These are phyloP conservation scores for Gaeumannomyces tritici DNA, from an alignment of 2,329 filamentous ascomycete species.

Conservation along the genomic window DNA sequence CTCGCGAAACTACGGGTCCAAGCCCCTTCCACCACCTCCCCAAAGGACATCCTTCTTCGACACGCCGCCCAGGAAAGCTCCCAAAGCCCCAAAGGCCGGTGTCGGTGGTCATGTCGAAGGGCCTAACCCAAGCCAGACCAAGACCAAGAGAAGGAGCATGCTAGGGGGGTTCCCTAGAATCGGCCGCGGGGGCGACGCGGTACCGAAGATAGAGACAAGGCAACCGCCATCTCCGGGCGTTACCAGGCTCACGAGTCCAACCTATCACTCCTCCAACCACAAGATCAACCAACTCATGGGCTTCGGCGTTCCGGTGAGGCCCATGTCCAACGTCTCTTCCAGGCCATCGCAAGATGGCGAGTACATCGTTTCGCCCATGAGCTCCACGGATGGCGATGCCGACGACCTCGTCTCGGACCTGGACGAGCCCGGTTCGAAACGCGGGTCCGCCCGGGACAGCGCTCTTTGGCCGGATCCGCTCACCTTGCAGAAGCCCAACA, in stretches of 20 bases:
- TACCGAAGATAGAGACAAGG: constrained; percentile 3
- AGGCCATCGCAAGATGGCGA: constrained; percentile 1
- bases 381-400: constrained; percentile 9
- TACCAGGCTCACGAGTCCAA: constrained; percentile 9
- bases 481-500: neutral
- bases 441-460: neutral
- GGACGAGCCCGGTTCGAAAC: neutral
- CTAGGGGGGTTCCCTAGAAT: neutral
- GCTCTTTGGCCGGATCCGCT: neutral
- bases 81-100: constrained; percentile 7
- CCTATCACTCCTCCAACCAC: constrained; percentile 20
- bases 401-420: constrained; percentile 11
- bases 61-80: constrained; percentile 6
- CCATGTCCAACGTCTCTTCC: constrained; percentile 1
- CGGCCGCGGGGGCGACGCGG: neutral
- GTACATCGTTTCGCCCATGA: constrained; percentile 10
- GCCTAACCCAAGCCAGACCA: neutral
- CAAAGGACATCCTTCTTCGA: constrained; percentile 7
- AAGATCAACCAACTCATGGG: constrained; percentile 34
- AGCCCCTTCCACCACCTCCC: constrained; percentile 16
- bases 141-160: neutral
- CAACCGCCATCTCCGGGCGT: constrained; percentile 8
- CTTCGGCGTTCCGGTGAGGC: constrained; percentile 15
- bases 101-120: constrained; percentile 6
- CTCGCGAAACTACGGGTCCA: constrained; percentile 13